Base-by-base conservation (phyloP, 1,284 basidiomycete species). In the Paramarasmius palmivorus region DNA sequence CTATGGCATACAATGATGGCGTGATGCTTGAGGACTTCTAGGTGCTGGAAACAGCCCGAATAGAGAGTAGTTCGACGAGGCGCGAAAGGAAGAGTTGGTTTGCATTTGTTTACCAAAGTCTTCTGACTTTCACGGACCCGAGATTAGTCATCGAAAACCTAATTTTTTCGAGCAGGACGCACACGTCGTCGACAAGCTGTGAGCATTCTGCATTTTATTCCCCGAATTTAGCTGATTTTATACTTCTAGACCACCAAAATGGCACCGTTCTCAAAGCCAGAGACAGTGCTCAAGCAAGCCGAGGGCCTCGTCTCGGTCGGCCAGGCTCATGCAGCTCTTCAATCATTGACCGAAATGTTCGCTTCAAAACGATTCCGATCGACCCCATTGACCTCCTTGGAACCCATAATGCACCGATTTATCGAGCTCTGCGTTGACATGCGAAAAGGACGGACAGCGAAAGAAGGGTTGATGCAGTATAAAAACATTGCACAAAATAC, bases 391-490 rank as follows among this genome's bases (percentile, higher is more conserved):
- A 76, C 86, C 4, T 87, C 91, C 8, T 85, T 99, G 52, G 96
- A 99, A 72, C 97, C 97, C 57, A 98, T 99, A 73, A 92, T 98
- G 82, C 74, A 94, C 60, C 88, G 92, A 48, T 93, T 92, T 69
- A 83, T 98, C 76, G 94, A 98, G 68, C 90, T 99, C 56, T 99
- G 95, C 68, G 95, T 99, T 57, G 90, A 94, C 56, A 88, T 98
- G 78, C 88, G 95, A 61, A 95, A 96, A 70, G 95, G 95, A 2
- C 82, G 93, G 32, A 90, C 92, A 29, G 96, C 94, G 19, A 96
- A 97, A 70, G 94, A 97, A 66, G 96, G 94, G 29, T 83, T 99
- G 45, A 92, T 94, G 86, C 91, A 95, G 69, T 98, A 90, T 83
- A 96, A 95, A 78, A 96, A 96, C 69, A 93, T 95, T 59, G 92